Base-by-base conservation (phyloP, 306 rosid species). In the Casuarina cunninghamiana region DNA sequence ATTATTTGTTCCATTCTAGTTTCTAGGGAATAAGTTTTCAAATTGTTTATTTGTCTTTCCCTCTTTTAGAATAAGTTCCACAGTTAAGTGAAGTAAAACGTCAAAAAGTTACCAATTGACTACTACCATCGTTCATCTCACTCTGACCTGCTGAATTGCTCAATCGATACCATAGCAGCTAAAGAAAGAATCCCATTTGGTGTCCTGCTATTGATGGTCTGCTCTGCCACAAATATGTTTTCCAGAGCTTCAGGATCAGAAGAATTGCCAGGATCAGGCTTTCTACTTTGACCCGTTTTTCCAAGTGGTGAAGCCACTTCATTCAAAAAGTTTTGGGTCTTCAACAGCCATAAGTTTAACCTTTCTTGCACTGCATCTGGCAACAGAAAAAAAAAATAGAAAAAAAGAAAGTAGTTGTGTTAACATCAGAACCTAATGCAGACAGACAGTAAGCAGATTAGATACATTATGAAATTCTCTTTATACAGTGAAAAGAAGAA, bases 131-230 rank as follows among this genome's bases (percentile, higher is more conserved):
- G 7, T 53, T 53, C 19, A 13, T 53, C 6, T 3, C 19, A 80
- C 69, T 74, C 80, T 89, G 87, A 95, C 98, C 98, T 92, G 98
- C 98, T 91, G 86, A 95, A 92, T 88, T 95, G 98, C 85, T 95
- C 98, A 58, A 92, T 87, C 46, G 96, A 95, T 72, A 86, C 85
- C 69, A 92, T 80, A 77, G 97, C 97, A 73, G 96, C 92, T 37
- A 88, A 78, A 81, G 98, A 95, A 79, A 95, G 98, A 75, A 13
- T 77, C 77, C 98, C 97, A 76, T 83, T 66, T 12, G 92, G 89
- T 49, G 87, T 89, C 83, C 77, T 87, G 88, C 88, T 91, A 54
- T 87, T 81, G 75, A 95, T 76, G 5, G 97, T 95, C 78, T 82
- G 88, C 69, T 95, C 97, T 53, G 84, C 84, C 93, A 83, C 87